Percentiles rank a stretch among this genome's conserved stretches.
phyloP scores from a whole-genome alignment of 352 stramenopile species.

The Phytophthora foliorum region DNA sequence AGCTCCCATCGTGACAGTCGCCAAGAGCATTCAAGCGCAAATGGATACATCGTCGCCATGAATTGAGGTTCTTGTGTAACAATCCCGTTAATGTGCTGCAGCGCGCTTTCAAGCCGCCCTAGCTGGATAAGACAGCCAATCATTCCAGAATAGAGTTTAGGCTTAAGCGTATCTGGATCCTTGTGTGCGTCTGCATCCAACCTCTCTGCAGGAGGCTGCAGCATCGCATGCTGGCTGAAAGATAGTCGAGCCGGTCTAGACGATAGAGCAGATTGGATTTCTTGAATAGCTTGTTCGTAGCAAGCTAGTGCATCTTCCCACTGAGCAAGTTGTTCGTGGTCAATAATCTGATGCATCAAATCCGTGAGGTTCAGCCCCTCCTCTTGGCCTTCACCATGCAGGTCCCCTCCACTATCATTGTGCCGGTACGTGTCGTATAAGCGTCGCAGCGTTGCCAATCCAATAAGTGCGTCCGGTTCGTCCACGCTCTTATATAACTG shows the following conservation, averaged over 20 bases:
- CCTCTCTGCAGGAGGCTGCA: conserved; percentile 29
- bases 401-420: conserved; percentile 34
- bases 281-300: conserved; percentile 84
- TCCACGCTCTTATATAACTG: conserved; percentile 83
- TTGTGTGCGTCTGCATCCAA: conserved; percentile 47
- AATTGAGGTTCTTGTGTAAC: conserved; percentile 81
- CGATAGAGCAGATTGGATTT: conserved; percentile 63
- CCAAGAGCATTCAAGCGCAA: conserved; percentile 88
- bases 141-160: conserved; percentile 83
- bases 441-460: conserved; percentile 65
- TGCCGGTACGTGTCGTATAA: conserved; percentile 57
- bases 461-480: conserved; percentile 72
- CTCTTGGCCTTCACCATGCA: conserved; percentile 34
- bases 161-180: conserved; percentile 71
- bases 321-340: conserved; percentile 75
- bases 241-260: conserved; percentile 26
- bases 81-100: conserved; percentile 91
- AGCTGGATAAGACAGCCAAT: conserved; percentile 89
- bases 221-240: conserved; percentile 32
- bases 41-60: conserved; percentile 83
- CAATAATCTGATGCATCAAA: conserved; percentile 76
- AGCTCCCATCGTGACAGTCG: conserved; percentile 88
- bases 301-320: conserved; percentile 83
- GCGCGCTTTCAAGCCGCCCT: conserved; percentile 80
- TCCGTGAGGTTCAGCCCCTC: conserved; percentile 67